These are phyloP conservation scores for Coprinellus aureogranulatus DNA, from an alignment of 768 basidiomycete genomes.

Conservation along the genomic window DNA sequence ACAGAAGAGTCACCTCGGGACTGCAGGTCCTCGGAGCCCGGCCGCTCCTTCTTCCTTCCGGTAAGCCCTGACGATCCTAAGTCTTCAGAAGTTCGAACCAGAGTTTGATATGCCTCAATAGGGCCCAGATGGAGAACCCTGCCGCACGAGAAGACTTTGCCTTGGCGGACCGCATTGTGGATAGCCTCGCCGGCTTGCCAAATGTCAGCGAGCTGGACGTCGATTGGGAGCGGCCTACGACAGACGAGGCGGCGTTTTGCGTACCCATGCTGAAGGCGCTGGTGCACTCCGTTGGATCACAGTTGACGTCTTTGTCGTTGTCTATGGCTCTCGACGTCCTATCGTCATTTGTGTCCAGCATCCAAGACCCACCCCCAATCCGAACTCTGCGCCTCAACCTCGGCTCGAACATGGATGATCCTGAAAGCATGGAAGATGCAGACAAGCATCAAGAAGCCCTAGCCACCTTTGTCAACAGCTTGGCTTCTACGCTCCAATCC, in stretches of 20 bases:
- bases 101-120: not conserved
- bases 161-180: conserved; percentile 15
- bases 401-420: not conserved
- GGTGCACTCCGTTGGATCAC: conserved; percentile 13
- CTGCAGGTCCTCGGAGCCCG: conserved; percentile 11
- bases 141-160: conserved; percentile 13
- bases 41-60: conserved; percentile 14
- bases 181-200: conserved; percentile 8
- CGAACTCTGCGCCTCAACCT: not conserved
- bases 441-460: conserved; percentile 10
- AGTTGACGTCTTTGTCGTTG: conserved; percentile 9
- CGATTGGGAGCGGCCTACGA: conserved; percentile 15
- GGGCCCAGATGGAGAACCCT: conserved; percentile 1
- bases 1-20: conserved; percentile 3
- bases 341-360: conserved; percentile 6
- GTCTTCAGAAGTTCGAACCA: not conserved
- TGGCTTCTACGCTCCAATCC: conserved; percentile 11
- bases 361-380: not conserved
- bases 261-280: conserved; percentile 14
- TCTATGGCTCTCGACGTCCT: conserved; percentile 12
- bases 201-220: conserved; percentile 10
- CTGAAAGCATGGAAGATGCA: conserved; percentile 3
- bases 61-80: conserved; percentile 5
- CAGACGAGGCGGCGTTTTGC: conserved; percentile 14
- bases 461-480: conserved; percentile 15